Conservation (phyloP, 352 stramenopile genomes). For the Globisporangium solare region DNA sequence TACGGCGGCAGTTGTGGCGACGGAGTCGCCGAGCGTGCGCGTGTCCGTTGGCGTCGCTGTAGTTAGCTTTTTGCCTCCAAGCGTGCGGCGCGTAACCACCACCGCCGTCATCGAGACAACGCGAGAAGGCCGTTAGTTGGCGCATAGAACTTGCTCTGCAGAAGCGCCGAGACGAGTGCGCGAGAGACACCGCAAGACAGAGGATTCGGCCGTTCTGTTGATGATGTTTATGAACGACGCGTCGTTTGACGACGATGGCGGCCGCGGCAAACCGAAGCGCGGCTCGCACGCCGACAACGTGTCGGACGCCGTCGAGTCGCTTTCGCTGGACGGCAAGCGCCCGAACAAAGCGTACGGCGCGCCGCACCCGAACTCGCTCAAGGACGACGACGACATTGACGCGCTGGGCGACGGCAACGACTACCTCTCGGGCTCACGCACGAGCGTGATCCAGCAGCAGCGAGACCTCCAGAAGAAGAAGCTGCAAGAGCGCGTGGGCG, state of each 20-base stretch:
- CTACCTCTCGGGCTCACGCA: conserved; percentile 60
- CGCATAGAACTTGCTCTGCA: not conserved
- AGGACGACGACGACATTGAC: conserved; percentile 77
- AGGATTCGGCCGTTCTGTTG: too few relatives aligned
- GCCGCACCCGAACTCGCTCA: conserved; percentile 68
- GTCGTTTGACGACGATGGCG: conserved; percentile 64
- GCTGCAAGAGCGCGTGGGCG: conserved; percentile 76
- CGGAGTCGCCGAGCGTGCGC: not conserved
- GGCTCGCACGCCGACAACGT: conserved; percentile 25
- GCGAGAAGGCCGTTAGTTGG: not conserved
- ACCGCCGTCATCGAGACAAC: not conserved
- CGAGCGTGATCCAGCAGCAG: conserved; percentile 80
- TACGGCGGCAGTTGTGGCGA: not conserved
- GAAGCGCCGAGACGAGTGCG: not conserved
- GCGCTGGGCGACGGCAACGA: conserved; percentile 39
- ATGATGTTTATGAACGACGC: conserved; percentile 85
- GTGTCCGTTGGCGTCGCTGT: not conserved
- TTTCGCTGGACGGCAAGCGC: conserved; percentile 52
- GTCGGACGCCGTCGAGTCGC: conserved; percentile 57
- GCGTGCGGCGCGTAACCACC: not conserved
- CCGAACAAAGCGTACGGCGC: conserved; percentile 21
- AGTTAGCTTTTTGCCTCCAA: conserved; percentile 1
- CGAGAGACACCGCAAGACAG: not conserved
- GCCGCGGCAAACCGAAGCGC: conserved; percentile 19
- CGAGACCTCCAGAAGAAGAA: conserved; percentile 86